Conservation (phyloP, 768 basidiomycete genomes). For the Goffeauzyma gilvescens region DNA sequence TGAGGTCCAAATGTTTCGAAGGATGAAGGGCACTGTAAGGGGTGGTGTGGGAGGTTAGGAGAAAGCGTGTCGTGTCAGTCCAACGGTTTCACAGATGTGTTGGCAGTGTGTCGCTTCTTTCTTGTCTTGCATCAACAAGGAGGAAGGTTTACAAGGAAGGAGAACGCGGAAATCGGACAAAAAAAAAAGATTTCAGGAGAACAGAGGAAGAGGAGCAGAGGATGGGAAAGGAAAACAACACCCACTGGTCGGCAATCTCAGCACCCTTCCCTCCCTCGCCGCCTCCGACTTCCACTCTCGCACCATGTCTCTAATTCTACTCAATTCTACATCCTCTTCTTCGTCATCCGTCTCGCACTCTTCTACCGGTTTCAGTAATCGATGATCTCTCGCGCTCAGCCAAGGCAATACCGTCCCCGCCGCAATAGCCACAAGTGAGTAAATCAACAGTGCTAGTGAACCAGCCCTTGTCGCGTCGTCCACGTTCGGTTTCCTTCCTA, state of each 20-base stretch:
- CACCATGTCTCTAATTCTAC: slow-evolving; percentile 51
- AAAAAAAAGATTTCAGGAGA: neutral
- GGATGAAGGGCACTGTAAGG: slow-evolving; percentile 51
- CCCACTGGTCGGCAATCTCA: slow-evolving; percentile 53
- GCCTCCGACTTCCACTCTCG: slow-evolving; percentile 72
- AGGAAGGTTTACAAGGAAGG: neutral
- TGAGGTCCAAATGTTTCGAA: slow-evolving; percentile 84
- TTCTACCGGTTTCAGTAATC: slow-evolving; percentile 47
- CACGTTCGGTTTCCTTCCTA: slow-evolving; percentile 51
- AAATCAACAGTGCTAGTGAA: slow-evolving; percentile 71
- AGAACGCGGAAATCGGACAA: neutral
- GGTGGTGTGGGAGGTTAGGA: neutral
- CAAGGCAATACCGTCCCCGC: slow-evolving; percentile 67
- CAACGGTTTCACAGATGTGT: no score
- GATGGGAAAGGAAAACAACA: no score
- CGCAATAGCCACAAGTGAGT: slow-evolving; percentile 57
- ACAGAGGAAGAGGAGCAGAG: neutral
- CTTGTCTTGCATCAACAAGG: no score
- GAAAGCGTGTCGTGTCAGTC: no score
- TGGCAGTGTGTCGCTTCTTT: no score
- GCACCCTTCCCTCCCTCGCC: slow-evolving; percentile 48
- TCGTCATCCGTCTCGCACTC: slow-evolving; percentile 43
- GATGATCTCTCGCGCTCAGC: slow-evolving; percentile 60
- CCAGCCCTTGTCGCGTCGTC: slow-evolving; percentile 72
- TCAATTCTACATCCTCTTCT: slow-evolving; percentile 54